Evolutionary conservation across 441 rosid genomes (phyloP), one percentile per base, ranked within the genome.

Genomic region (Erodium trifolium): DNA sequence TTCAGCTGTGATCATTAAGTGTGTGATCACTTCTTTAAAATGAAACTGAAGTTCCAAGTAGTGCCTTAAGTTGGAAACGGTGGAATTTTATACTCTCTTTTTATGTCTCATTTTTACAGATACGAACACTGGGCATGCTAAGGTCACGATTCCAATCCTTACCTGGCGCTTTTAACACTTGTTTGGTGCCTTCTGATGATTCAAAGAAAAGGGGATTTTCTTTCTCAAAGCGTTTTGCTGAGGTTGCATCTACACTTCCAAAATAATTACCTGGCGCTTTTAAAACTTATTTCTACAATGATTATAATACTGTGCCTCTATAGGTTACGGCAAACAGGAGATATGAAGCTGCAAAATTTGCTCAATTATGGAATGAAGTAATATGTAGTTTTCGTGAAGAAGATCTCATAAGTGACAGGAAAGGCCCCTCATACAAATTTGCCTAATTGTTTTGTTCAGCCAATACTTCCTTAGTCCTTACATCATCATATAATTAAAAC

Each of bases 281-380:
- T 77, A 95, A 90, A 23, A 23, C 27, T 23, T 69, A 9, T 60
- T 27, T 60, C 10, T 10, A 12, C 51, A 23, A 14, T 65, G 17
- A 60, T 67, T 69, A 43, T 53, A 72, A 35, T 13, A 47, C 34
- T 64, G 51, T 45, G 1, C 41, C 8, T 37, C 6, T 65, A 65
- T 74, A 95, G 99, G 98, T 85, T 79, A 79, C 97, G 18, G 93
- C 97, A 69, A 86, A 88, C 81, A 88, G 80, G 82, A 89, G 98
- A 88, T 88, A 88, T 75, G 98, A 95, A 87, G 99, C 99, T 69
- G 98, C 99, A 41, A 95, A 89, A 83, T 92, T 95, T 80, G 90
- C 97, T 71, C 98, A 95, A 82, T 79, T 95, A 62, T 95, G 98
- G 99, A 95, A 95, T 87, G 99, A 95, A 88, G 87, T 95, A 10